Conservation (phyloP, 1,284 basidiomycete species). For the Lignosus rhinocerotis region DNA sequence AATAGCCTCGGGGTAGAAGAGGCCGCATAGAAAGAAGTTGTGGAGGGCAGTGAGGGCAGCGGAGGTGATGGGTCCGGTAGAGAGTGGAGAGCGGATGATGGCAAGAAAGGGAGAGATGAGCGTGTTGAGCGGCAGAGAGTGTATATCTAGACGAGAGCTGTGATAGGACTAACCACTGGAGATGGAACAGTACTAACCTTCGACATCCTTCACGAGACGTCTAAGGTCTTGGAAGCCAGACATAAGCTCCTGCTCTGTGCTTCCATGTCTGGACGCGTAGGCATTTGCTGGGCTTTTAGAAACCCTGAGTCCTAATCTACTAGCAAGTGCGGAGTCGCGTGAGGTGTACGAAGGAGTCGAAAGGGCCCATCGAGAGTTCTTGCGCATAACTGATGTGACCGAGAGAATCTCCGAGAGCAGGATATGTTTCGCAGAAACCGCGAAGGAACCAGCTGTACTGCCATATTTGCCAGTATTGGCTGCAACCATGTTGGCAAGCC, state of each 20-base stretch:
- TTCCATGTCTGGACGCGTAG: slow-evolving; percentile 46
- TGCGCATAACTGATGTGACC: slow-evolving; percentile 95
- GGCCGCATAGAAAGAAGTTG: slow-evolving; percentile 78
- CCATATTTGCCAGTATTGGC: slow-evolving; percentile 8
- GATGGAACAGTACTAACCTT: slow-evolving; percentile 53
- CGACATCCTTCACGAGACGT: slow-evolving; percentile 67
- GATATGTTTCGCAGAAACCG: slow-evolving; percentile 73
- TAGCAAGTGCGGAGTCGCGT: slow-evolving; percentile 66
- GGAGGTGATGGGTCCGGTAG: slow-evolving; percentile 93
- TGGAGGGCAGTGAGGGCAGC: slow-evolving; percentile 87
- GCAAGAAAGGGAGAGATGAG: slow-evolving; percentile 90
- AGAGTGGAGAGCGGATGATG: slow-evolving; percentile 89
- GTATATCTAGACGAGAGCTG: slow-evolving; percentile 49
- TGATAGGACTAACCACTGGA: neutral
- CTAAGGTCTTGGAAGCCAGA: slow-evolving; percentile 87
- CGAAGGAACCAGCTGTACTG: neutral
- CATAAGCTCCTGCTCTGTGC: slow-evolving; percentile 81
- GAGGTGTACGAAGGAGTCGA: slow-evolving; percentile 59
- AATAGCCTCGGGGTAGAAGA: slow-evolving; percentile 59
- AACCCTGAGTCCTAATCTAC: slow-evolving; percentile 72
- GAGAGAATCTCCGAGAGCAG: slow-evolving; percentile 87
- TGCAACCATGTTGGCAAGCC: slow-evolving; percentile 17
- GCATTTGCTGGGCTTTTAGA: slow-evolving; percentile 42
- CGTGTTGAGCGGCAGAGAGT: slow-evolving; percentile 51
- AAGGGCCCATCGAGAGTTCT: slow-evolving; percentile 92